Evolutionary conservation across 306 rosid species (phyloP).

Genomic region (Macrotyloma uniflorum): DNA sequence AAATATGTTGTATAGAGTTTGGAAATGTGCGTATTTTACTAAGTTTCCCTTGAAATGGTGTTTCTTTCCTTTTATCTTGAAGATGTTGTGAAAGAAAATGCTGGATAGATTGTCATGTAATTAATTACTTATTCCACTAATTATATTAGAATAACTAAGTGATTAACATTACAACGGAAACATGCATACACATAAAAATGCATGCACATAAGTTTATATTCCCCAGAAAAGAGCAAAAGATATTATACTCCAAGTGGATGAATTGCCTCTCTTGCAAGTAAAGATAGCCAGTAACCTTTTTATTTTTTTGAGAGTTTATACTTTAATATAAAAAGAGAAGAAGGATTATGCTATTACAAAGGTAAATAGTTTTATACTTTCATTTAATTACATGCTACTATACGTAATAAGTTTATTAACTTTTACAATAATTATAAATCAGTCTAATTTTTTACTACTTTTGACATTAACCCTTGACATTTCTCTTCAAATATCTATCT

Average conservation of each 20-base stretch:
- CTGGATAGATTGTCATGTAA: neutral
- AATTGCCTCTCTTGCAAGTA: constrained; percentile 13
- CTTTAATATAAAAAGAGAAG: constrained; percentile 1
- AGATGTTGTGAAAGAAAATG: neutral
- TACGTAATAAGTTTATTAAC: no score
- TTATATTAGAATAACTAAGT: neutral
- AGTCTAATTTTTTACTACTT: neutral
- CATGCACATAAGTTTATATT: neutral
- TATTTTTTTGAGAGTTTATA: neutral
- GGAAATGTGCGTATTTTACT: neutral
- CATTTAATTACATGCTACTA: no score
- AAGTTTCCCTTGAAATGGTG: neutral
- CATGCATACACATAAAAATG: neutral
- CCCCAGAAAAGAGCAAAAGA: neutral
- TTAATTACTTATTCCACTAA: neutral
- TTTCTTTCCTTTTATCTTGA: neutral
- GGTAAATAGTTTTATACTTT: no score
- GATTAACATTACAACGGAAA: neutral
- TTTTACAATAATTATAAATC: no score
- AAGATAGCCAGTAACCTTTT: neutral
- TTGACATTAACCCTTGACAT: constrained; percentile 24
- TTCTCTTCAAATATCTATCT: constrained; percentile 21
- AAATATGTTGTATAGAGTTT: neutral
- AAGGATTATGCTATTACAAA: no score
- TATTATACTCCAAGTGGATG: neutral